Conservation (phyloP, 2,329 filamentous ascomycete genomes). For the Pseudodiploospora longispora region DNA sequence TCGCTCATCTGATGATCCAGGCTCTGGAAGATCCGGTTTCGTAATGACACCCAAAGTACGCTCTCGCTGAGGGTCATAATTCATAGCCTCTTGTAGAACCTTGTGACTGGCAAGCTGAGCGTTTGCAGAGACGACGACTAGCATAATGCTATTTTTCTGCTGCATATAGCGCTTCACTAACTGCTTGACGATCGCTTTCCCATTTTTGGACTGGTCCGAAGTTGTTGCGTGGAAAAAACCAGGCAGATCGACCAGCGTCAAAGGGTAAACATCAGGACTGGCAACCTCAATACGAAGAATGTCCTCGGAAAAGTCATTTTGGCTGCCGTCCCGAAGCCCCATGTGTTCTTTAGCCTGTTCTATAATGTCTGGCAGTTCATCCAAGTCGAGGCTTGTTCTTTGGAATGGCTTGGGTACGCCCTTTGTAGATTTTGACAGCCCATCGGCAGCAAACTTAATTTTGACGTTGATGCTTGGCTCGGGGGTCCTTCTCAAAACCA, state of each 20-base stretch:
- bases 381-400: conserved; percentile 6
- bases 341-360: conserved; percentile 37
- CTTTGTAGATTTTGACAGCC: conserved; percentile 17
- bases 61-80: conserved; percentile 15
- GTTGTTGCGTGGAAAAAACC: conserved; percentile 44
- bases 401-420: conserved; percentile 19
- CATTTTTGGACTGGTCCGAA: conserved; percentile 35
- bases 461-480: conserved; percentile 24
- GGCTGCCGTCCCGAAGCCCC: conserved; percentile 31
- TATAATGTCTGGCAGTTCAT: conserved; percentile 26
- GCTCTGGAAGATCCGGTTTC: conserved; percentile 36
- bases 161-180: conserved; percentile 49
- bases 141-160: conserved; percentile 48
- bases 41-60: conserved; percentile 51
- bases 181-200: conserved; percentile 34
- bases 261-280: conserved; percentile 38
- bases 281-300: conserved; percentile 39
- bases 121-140: conserved; percentile 49
- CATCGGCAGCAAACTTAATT: conserved; percentile 21
- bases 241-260: conserved; percentile 53
- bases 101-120: conserved; percentile 32
- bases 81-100: conserved; percentile 43
- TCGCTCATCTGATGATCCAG: conserved; percentile 16
- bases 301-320: conserved; percentile 35
- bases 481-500: conserved; percentile 42